These are phyloP conservation scores for Coniochaeta sp. DNA, from an alignment of 2,329 filamentous ascomycete species.

Conservation along the genomic window DNA sequence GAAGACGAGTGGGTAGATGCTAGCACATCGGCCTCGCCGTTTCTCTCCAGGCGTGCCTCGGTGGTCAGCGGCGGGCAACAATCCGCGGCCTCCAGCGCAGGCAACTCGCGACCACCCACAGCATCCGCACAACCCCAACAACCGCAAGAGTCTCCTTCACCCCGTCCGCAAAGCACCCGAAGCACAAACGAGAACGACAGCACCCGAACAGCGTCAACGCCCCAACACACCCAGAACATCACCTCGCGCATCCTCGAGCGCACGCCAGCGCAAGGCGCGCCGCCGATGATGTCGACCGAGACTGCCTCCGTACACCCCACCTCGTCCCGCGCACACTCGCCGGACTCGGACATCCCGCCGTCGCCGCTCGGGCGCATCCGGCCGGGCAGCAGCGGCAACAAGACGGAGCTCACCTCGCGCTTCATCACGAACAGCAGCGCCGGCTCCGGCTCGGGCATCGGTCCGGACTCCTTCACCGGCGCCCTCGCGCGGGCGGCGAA, in stretches of 20 bases:
- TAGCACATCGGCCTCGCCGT: slow-evolving; percentile 55
- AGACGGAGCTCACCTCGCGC: slow-evolving; percentile 47
- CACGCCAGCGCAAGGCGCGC: slow-evolving; percentile 51
- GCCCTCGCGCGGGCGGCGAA: slow-evolving; percentile 16
- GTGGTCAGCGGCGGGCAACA: slow-evolving; percentile 42
- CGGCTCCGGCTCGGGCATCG: slow-evolving; percentile 37
- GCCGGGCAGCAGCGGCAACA: slow-evolving; percentile 32
- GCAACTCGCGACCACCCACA: not conserved
- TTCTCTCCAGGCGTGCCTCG: slow-evolving; percentile 43
- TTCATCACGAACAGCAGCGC: slow-evolving; percentile 36
- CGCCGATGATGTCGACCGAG: slow-evolving; percentile 59
- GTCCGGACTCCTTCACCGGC: slow-evolving; percentile 35
- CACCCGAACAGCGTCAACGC: not conserved
- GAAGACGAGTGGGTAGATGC: slow-evolving; percentile 63
- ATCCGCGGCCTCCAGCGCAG: slow-evolving; percentile 23
- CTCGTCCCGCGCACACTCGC: slow-evolving; percentile 29
- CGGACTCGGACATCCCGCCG: slow-evolving; percentile 17
- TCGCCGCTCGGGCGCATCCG: slow-evolving; percentile 12
- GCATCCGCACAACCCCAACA: not conserved
- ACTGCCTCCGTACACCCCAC: slow-evolving; percentile 38
- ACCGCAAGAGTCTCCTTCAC: not conserved
- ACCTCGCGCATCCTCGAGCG: slow-evolving; percentile 62
- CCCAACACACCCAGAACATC: slow-evolving; percentile 53
- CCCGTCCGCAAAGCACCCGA: not conserved
- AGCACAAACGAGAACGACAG: slow-evolving; percentile 12